Evolutionary conservation across 2,329 filamentous ascomycete genomes (phyloP).

Genomic region (Fusarium robinianum): DNA sequence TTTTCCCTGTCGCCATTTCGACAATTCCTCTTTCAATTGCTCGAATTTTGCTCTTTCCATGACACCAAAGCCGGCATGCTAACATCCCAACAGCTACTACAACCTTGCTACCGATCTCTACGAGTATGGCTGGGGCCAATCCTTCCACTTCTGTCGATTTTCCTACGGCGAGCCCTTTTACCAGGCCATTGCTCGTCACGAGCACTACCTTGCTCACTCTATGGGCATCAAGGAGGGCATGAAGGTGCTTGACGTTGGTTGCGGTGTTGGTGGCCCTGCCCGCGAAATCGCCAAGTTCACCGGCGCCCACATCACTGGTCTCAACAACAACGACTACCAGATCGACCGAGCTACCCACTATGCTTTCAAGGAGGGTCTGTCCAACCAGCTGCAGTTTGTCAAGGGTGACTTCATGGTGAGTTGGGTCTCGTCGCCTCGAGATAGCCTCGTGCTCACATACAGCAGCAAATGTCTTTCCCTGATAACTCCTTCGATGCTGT

Average conservation of each 20-base stretch:
- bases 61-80: conserved; percentile 24
- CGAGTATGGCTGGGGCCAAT: conserved; percentile 95
- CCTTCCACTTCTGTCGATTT: conserved; percentile 98
- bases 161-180: conserved; percentile 83
- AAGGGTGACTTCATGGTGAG: conserved; percentile 95
- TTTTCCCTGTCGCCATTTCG: conserved; percentile 28
- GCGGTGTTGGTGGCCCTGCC: conserved; percentile 93
- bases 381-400: conserved; percentile 79
- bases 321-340: conserved; percentile 99
- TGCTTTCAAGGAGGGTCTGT: conserved; percentile 78
- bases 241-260: conserved; percentile 93
- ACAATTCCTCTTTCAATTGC: conserved; percentile 2
- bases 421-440: conserved; percentile 1
- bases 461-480: conserved; percentile 88
- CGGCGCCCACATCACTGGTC: conserved; percentile 82
- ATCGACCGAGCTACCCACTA: conserved; percentile 91
- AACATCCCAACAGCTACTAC: conserved; percentile 71
- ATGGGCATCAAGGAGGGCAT: conserved; percentile 86
- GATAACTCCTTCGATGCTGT: conserved; percentile 92
- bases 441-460: conserved; percentile 12
- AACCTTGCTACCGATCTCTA: conserved; percentile 95
- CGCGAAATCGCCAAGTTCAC: conserved; percentile 97
- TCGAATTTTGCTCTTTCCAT: not conserved
- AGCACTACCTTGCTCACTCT: conserved; percentile 93
- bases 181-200: conserved; percentile 92